These are phyloP conservation scores for Symbiotaphrina buchneri DNA, from an alignment of 495 filamentous ascomycete genomes.

Conservation along the genomic window DNA sequence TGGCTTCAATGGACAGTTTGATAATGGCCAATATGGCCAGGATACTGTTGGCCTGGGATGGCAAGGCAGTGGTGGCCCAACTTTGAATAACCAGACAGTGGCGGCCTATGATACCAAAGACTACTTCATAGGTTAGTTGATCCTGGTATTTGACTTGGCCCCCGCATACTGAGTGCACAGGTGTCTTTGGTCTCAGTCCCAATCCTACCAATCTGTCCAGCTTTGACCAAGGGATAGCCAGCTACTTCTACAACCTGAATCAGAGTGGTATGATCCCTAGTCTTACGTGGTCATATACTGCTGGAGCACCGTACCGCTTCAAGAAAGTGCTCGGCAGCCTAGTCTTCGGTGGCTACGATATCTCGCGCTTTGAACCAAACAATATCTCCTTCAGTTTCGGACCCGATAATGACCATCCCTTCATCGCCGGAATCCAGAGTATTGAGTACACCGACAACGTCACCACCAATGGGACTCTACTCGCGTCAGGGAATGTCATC, in stretches of 20 bases:
- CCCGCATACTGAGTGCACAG: no score
- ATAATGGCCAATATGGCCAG: conserved; percentile 12
- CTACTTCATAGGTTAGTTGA: conserved; percentile 13
- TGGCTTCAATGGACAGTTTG: conserved; percentile 11
- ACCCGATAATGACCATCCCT: conserved; percentile 21
- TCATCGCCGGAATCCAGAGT: conserved; percentile 30
- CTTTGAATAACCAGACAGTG: conserved; percentile 8
- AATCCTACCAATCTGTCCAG: no score
- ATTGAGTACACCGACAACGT: conserved; percentile 21
- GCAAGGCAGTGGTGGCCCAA: conserved; percentile 5
- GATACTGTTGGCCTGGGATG: conserved; percentile 12
- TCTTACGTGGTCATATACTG: conserved; percentile 2
- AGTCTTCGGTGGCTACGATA: conserved; percentile 41
- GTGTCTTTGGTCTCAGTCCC: no score
- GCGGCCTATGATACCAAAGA: conserved; percentile 11
- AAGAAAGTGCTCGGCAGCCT: conserved; percentile 25
- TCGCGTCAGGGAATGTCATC: conserved; percentile 12
- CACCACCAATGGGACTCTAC: conserved; percentile 13
- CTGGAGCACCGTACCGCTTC: not conserved
- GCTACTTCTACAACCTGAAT: not conserved
- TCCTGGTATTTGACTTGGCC: no score
- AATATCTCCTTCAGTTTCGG: conserved; percentile 28
- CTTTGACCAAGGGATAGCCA: no score
- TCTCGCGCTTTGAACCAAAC: conserved; percentile 29
- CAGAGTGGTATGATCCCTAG: conserved; percentile 1